Base-by-base conservation (phyloP, 805 yeast species). In the Kodamaea leandrae region DNA sequence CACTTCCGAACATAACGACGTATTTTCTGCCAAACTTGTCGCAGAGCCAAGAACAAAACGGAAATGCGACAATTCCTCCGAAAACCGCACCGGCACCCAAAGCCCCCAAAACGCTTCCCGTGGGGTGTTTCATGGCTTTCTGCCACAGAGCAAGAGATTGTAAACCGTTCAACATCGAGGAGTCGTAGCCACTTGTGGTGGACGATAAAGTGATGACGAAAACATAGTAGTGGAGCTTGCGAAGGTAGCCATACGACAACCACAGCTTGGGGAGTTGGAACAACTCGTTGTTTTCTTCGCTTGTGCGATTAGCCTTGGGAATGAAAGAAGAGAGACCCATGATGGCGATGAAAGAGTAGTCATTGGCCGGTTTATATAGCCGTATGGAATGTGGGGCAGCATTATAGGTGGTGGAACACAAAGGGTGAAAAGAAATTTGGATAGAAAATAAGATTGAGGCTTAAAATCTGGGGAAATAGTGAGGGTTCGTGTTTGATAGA, bases 101-200 rank as follows among this genome's bases (percentile, higher is more conserved):
- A 6, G 58, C 58, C 30, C 59, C 59, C 36, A 55, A 44, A 13
- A 32, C 46, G 14, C 45, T 44, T 15, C 58, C 58, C 9, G 36
- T 27, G 8, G 59, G 59, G 33, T 44, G 36, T 8, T 51, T 52
- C 54, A 75, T 64, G 26, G 60, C 63, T 5, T 51, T 43, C 41
- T 56, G 55, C 77, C 78, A 76, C 20, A 54, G 51, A 1, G 53
- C 46, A 48, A 72, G 61, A 7, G 74, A 57, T 50, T 76, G 80
- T 46, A 76, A 62, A 25, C 77, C 77, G 47, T 76, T 76, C 50
- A 76, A 56, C 65, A 76, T 60, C 10, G 53, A 47, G 21, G 57
- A 54, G 35, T 55, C 59, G 32, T 52, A 55, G 2, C 59, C 59
- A 29, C 47, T 68, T 47, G 71, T 72, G 37, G 77, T 68, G 9